phyloP scores from a whole-genome alignment of 345 rosid species.

The Citrus glauca region DNA sequence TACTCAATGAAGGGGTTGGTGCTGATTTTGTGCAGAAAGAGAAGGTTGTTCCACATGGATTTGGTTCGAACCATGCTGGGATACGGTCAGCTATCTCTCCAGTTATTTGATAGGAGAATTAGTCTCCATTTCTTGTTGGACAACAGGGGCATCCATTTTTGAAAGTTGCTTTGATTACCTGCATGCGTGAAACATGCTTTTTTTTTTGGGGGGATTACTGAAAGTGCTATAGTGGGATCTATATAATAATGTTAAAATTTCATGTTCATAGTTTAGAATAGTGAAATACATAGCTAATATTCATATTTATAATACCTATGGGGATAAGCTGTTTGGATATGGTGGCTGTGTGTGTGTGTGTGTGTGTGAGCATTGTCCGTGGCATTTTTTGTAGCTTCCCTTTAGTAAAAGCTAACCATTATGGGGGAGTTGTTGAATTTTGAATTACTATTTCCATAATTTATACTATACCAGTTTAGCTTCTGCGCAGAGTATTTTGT shows the following conservation, averaged over 20 bases:
- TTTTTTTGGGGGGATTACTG: neutral
- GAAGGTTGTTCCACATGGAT: constrained; percentile 70
- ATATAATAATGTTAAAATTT: neutral
- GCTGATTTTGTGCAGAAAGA: constrained; percentile 98
- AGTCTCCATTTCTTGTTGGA: neutral
- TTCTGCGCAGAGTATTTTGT: neutral
- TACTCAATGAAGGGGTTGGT: constrained; percentile 89
- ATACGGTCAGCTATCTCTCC: constrained; percentile 43
- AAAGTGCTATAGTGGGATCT: neutral
- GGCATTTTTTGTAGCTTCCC: neutral
- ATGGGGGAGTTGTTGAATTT: neutral
- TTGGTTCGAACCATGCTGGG: constrained; percentile 53
- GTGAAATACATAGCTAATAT: neutral
- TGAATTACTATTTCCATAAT: neutral
- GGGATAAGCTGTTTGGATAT: neutral
- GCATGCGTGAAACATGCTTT: neutral
- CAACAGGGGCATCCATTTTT: neutral
- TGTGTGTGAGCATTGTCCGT: neutral
- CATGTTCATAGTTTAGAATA: neutral
- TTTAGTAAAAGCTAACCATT: neutral
- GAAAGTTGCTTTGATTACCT: neutral
- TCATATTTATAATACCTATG: neutral
- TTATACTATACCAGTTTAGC: neutral
- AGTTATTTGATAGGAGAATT: neutral
- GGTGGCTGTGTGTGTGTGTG: neutral